Evolutionary conservation across 805 yeast species (phyloP).

Genomic region (Myxozyma kluyveri): DNA sequence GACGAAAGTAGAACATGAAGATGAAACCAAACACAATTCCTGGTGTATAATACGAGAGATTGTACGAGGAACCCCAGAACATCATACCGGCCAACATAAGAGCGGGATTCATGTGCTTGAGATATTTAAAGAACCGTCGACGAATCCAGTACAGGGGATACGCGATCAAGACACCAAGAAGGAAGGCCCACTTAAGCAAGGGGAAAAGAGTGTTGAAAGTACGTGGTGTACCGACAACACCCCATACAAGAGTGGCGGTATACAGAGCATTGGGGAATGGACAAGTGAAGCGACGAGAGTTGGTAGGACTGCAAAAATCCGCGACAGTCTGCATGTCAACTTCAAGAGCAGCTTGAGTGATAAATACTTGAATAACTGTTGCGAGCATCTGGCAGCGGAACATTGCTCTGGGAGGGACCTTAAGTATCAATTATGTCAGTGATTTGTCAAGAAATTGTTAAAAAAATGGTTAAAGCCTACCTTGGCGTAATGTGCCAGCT

Average conservation of each 20-base stretch:
- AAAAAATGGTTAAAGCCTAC: no score
- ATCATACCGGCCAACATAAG: slow-evolving; percentile 28
- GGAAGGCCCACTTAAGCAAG: slow-evolving; percentile 27
- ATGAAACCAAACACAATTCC: slow-evolving; percentile 48
- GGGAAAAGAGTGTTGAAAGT: slow-evolving; percentile 27
- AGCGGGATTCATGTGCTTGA: slow-evolving; percentile 27
- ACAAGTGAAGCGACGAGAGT: slow-evolving; percentile 27
- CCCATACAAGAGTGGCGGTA: slow-evolving; percentile 39
- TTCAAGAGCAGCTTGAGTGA: slow-evolving; percentile 48
- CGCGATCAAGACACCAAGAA: slow-evolving; percentile 25
- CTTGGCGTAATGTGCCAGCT: slow-evolving; percentile 55
- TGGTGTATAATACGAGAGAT: slow-evolving; percentile 38
- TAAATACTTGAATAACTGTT: slow-evolving; percentile 52
- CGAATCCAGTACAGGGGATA: slow-evolving; percentile 17
- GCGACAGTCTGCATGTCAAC: slow-evolving; percentile 41
- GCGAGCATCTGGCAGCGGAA: slow-evolving; percentile 54
- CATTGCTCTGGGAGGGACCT: slow-evolving; percentile 50
- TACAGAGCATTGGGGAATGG: slow-evolving; percentile 30
- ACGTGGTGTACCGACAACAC: slow-evolving; percentile 32
- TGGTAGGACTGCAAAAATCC: slow-evolving; percentile 29
- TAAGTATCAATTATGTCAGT: no score
- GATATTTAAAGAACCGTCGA: slow-evolving; percentile 1
- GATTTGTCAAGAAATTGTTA: no score
- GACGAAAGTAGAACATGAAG: slow-evolving; percentile 57
- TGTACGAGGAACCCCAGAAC: slow-evolving; percentile 20